Percentiles rank a stretch among this genome's conserved stretches.
Conservation (phyloP, 345 rosid species). For the Bruguiera gymnorhiza region DNA sequence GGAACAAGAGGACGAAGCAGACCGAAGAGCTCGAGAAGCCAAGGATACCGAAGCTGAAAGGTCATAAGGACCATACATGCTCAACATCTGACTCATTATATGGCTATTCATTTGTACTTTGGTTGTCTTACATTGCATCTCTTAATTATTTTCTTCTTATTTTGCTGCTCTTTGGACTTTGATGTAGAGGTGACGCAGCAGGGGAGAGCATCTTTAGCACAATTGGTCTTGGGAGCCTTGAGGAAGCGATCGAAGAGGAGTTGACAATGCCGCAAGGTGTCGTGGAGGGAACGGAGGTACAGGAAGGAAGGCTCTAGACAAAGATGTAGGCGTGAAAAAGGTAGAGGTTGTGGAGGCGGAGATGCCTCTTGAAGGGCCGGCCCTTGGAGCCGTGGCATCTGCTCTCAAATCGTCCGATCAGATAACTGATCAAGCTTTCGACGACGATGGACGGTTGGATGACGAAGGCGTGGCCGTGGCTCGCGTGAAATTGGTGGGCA, state of each 20-base stretch:
- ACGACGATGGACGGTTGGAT: constrained; percentile 57
- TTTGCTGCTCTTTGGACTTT: too few relatives aligned
- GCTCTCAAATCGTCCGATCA: constrained; percentile 48
- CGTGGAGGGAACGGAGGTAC: constrained; percentile 30
- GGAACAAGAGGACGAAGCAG: constrained; percentile 31
- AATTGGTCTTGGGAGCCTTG: constrained; percentile 30
- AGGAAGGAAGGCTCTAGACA: constrained; percentile 16
- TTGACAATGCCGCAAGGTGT: constrained; percentile 33
- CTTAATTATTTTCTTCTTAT: background rate
- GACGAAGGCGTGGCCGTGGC: constrained; percentile 20
- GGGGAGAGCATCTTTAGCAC: constrained; percentile 36
- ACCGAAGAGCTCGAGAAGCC: constrained; percentile 13
- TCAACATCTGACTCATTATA: background rate
- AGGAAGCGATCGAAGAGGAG: constrained; percentile 38
- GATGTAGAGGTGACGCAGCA: constrained; percentile 32
- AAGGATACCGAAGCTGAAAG: constrained; percentile 14
- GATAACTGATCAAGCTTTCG: constrained; percentile 60
- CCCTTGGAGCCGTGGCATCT: constrained; percentile 22
- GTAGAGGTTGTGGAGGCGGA: constrained; percentile 5
- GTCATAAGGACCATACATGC: background rate
- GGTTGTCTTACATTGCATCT: background rate
- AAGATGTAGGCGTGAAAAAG: background rate
- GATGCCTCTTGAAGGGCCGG: constrained; percentile 17
- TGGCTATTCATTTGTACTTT: background rate
- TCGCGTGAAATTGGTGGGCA: background rate